phyloP scores from a whole-genome alignment of 2,329 filamentous ascomycete species.

The Pseudocercospora macadamiae region DNA sequence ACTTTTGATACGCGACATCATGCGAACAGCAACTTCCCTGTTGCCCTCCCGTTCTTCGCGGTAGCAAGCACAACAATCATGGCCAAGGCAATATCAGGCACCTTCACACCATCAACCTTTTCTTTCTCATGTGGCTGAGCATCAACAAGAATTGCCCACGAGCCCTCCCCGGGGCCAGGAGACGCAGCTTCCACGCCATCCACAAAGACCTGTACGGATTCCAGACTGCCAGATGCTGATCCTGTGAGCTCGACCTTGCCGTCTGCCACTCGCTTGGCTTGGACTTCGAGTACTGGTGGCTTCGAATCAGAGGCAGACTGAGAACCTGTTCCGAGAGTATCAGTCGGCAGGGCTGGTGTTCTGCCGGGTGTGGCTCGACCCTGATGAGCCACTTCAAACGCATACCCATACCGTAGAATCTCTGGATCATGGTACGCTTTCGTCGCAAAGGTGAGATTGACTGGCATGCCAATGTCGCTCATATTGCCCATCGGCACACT shows the following conservation, averaged over 20 bases:
- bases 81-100: constrained; percentile 1
- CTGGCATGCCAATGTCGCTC: constrained; percentile 50
- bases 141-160: not conserved
- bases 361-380: constrained; percentile 9
- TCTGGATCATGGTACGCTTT: constrained; percentile 50
- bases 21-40: not conserved
- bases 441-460: constrained; percentile 54
- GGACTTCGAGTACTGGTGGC: not conserved
- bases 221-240: not conserved
- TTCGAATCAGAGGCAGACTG: not conserved
- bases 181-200: not conserved
- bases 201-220: not conserved
- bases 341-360: constrained; percentile 1
- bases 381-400: constrained; percentile 23
- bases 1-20: too few species aligned
- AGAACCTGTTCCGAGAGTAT: not conserved
- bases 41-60: not conserved
- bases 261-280: not conserved
- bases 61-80: constrained; percentile 3
- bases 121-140: constrained; percentile 3
- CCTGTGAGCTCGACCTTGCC: not conserved
- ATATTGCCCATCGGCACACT: constrained; percentile 57
- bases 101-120: constrained; percentile 5
- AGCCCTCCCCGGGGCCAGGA: not conserved
- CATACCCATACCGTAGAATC: constrained; percentile 27